Evolutionary conservation across 176 grass and related monocot genomes (phyloP), one percentile per base, ranked within the genome.

Genomic region (Eragrostis curvula): DNA sequence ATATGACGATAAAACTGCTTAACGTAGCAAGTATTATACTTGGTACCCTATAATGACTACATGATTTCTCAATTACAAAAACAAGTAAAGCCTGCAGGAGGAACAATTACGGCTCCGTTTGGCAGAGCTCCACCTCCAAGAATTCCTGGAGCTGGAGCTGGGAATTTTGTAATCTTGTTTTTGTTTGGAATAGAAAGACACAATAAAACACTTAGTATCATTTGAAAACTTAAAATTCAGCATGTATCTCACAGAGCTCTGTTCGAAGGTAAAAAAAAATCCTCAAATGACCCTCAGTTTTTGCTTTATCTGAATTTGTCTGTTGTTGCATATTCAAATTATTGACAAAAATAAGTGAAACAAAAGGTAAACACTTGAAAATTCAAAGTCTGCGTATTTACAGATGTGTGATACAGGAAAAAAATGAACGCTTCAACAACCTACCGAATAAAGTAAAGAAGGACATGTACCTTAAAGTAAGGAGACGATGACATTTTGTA

Each of bases 401-500:
- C 13, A 24, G 21, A 60, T 60, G 46, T 29, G 23, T 52, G 52
- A 50, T 16, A 66, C 61, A 67, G 2, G 51, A 61, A 50, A 51
- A 12, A 77, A 4, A 18, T 61, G 50, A 80, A 14, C 53, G 53
- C 72, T 40, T 63, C 78, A 62, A 50, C 49, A 77, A 49, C 25
- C 13, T 43, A 77, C 29, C 56, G 5, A 81, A 80, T 44, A 46
- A 66, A 90, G 7, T 8, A 27, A 76, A 74, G 12, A 55, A 69
- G 65, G 44, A 43, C 55, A 75, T 36, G 45, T 44, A 88, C 85
- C 85, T 94, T 90, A 63, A 94, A 90, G 71, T 91, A 90, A 81
- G 92, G 79, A 68, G 92, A 86, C 0, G 58, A 82, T 72, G 92
- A 75, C 85, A 88, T 86, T 91, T 70, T 94, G 36, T 86, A 72